Evolutionary conservation across 331 rosid genomes (phyloP).

Genomic region (Cydonia oblonga): DNA sequence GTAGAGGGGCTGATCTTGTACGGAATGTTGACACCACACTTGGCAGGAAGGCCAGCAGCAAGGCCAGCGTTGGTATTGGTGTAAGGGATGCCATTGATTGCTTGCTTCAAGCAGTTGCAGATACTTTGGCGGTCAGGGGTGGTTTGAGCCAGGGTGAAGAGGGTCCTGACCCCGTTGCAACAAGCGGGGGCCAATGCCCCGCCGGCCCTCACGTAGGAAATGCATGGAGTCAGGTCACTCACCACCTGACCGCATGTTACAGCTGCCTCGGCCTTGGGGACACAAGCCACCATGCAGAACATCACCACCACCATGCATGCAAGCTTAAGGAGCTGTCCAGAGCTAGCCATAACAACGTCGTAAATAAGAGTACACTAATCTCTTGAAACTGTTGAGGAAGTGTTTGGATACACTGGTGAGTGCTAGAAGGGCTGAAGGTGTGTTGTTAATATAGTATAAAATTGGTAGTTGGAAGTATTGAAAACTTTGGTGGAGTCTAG

Average conservation of each 20-base stretch:
- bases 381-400: neutral
- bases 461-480: neutral
- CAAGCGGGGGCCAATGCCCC: slow-evolving; percentile 25
- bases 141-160: slow-evolving; percentile 16
- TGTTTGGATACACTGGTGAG: neutral
- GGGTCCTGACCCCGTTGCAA: slow-evolving; percentile 37
- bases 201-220: slow-evolving; percentile 23
- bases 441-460: neutral
- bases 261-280: slow-evolving; percentile 15
- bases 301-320: slow-evolving; percentile 5
- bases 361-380: neutral
- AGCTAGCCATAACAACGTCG: neutral
- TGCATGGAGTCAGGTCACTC: slow-evolving; percentile 31
- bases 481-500: neutral
- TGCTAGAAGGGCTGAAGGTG: neutral
- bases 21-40: slow-evolving; percentile 47
- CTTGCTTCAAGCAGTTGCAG: slow-evolving; percentile 45
- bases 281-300: slow-evolving; percentile 10
- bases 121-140: slow-evolving; percentile 19
- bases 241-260: slow-evolving; percentile 38
- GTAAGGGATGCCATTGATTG: slow-evolving; percentile 22
- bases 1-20: slow-evolving; percentile 52
- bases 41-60: slow-evolving; percentile 50
- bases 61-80: slow-evolving; percentile 14
- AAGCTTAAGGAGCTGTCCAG: slow-evolving; percentile 6